Percentiles rank a stretch among this genome's conserved stretches.
Conservation (phyloP, 441 rosid species). For the Erodium texanum region DNA sequence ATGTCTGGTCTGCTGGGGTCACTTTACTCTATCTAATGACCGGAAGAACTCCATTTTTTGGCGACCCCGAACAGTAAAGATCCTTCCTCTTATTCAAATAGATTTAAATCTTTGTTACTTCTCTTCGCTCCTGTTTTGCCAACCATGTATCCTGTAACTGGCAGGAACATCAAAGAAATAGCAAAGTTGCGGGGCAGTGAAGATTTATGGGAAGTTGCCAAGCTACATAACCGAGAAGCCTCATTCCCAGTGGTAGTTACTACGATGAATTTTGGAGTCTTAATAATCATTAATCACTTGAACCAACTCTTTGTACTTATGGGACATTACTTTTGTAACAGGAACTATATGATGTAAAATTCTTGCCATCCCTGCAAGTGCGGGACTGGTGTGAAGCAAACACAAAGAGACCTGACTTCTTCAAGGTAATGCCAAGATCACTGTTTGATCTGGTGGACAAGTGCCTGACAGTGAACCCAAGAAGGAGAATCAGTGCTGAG, state of each 20-base stretch:
- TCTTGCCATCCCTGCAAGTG: constrained; percentile 34
- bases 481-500: constrained; percentile 71
- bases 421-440: constrained; percentile 42
- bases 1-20: constrained; percentile 94
- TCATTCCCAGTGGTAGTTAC: constrained; percentile 60
- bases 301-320: no score
- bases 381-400: constrained; percentile 56
- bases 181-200: constrained; percentile 85
- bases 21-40: constrained; percentile 72
- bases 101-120: neutral
- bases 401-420: constrained; percentile 65
- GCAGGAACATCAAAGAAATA: constrained; percentile 77
- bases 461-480: constrained; percentile 84
- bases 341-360: constrained; percentile 51
- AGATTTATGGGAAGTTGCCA: constrained; percentile 93
- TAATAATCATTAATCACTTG: no score
- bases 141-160: neutral
- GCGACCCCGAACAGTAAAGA: constrained; percentile 88
- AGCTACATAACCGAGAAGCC: constrained; percentile 73
- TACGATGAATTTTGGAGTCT: no score
- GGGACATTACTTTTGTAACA: constrained; percentile 20
- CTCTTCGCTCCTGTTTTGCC: neutral
- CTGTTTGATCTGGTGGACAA: constrained; percentile 76
- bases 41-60: constrained; percentile 74
- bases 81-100: constrained; percentile 9